Base-by-base conservation (phyloP, 805 yeast genomes). In the Yamadazyma nakazawae region DNA sequence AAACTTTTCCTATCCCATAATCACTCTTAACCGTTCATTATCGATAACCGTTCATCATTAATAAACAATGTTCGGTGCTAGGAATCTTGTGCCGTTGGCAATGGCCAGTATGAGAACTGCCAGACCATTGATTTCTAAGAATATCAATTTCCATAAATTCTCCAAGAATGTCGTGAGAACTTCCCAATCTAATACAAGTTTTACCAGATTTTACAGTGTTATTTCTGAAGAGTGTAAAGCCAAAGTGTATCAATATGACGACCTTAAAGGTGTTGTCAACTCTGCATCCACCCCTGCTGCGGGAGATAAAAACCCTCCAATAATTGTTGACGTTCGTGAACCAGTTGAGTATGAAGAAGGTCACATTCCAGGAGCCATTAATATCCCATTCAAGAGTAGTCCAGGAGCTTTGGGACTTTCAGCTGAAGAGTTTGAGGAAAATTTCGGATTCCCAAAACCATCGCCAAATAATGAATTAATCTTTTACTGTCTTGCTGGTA, bases 401-500 rank as follows among this genome's bases (percentile, higher is more conserved):
- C 98, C 98, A 0, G 96, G 96, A 17, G 98, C 98, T 0, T 74
- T 92, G 50, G 89, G 88, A 41, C 77, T 92, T 42, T 67, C 83
- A 1, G 76, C 78, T 5, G 96, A 87, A 45, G 96, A 88, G 54
- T 92, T 94, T 59, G 77, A 81, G 57, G 87, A 85, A 32, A 74
- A 80, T 40, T 89, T 91, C 69, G 92, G 95, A 12, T 83, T 90
- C 59, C 75, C 74, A 12, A 92, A 92, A 70, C 99, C 99, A 2
- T 56, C 68, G 6, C 65, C 71, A 40, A 82, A 81, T 42, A 80
- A 85, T 60, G 87, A 88, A 54, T 73, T 92, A 61, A 79, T 92
- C 36, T 91, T 92, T 68, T 91, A 91, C 70, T 92, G 99, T 68
- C 80, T 86, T 41, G 96, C 87, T 8, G 99, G 99, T 47, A 86